Base-by-base conservation (phyloP, 495 filamentous ascomycete species). In the Trypethelium eluteriae region DNA sequence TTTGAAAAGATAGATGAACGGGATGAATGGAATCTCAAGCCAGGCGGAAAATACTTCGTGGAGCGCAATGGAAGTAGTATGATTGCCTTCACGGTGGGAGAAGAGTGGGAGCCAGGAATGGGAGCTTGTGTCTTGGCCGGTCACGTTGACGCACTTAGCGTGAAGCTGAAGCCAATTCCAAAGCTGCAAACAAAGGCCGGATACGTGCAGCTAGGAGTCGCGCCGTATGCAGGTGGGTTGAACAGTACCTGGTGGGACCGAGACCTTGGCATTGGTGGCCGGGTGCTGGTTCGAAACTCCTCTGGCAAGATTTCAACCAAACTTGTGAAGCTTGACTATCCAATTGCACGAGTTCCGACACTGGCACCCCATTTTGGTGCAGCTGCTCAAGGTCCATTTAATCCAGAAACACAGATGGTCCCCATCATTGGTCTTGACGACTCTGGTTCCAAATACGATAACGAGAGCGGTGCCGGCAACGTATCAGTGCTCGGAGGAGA, bases 171-270 rank as follows among this genome's bases (percentile, higher is more conserved):
- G 85, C 93, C 93, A 2, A 86, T 96, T 3, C 88, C 91, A 67
- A 91, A 86, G 69, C 85, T 96, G 68, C 84, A 86, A 6, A 88
- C 79, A 62, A 90, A 88, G 72, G 86, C 89, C 34, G 93, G 93
- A 39, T 98, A 91, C 76, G 70, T 87, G n/a, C 91, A 96, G 78
- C 81, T 98, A 3, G 93, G 89, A 4, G 88, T 98, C 39, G 94
- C 94, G 3, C 94, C 90, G 0, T 98, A 97, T 74, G 94, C 92
- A 11, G 92, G 94, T 41, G 91, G 79, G 32, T 76, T 97, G 64
- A 92, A 93, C 69, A 79, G 78, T 64, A 96, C 93, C 2, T 96
- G 93, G 93, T 96, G 90, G 91, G 93, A 96, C 79, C 83, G 93
- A 16, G 94, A 98, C 78, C 82, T 98, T 49, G 87, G 89, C 62